phyloP scores from a whole-genome alignment of 1,139 yeast species.

The Candida albicans region DNA sequence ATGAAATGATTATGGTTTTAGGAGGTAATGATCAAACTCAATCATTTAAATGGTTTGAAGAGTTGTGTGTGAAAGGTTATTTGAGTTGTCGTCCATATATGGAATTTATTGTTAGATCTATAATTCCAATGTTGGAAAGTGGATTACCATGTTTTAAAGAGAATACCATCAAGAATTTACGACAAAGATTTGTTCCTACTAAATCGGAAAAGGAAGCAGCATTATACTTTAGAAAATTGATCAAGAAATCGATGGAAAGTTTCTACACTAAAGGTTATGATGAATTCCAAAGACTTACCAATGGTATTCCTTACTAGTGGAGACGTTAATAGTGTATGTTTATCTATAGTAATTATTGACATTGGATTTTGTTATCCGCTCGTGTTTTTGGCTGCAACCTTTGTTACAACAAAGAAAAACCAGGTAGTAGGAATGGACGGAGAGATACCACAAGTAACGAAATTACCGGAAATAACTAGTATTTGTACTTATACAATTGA shows the following conservation, averaged over 20 bases:
- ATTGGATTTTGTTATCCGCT: too few relatives aligned
- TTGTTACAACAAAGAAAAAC: too few relatives aligned
- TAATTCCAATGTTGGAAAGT: constrained; percentile 89
- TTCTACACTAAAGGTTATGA: constrained; percentile 92
- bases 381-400: too few relatives aligned
- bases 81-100: constrained; percentile 87
- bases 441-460: too few relatives aligned
- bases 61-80: constrained; percentile 89
- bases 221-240: constrained; percentile 67
- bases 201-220: constrained; percentile 89
- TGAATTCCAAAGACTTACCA: constrained; percentile 93
- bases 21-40: constrained; percentile 87
- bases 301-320: constrained; percentile 84
- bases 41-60: constrained; percentile 93
- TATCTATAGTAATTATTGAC: not conserved
- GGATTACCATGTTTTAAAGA: constrained; percentile 95
- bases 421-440: too few relatives aligned
- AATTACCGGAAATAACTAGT: not conserved
- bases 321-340: not conserved
- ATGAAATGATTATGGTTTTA: constrained; percentile 94
- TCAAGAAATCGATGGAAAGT: constrained; percentile 82
- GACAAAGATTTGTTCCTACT: constrained; percentile 76
- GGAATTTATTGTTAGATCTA: constrained; percentile 83
- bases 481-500: not conserved
- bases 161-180: constrained; percentile 74